phyloP scores from a whole-genome alignment of 2,329 filamentous ascomycete genomes.

The Claviceps arundinis region DNA sequence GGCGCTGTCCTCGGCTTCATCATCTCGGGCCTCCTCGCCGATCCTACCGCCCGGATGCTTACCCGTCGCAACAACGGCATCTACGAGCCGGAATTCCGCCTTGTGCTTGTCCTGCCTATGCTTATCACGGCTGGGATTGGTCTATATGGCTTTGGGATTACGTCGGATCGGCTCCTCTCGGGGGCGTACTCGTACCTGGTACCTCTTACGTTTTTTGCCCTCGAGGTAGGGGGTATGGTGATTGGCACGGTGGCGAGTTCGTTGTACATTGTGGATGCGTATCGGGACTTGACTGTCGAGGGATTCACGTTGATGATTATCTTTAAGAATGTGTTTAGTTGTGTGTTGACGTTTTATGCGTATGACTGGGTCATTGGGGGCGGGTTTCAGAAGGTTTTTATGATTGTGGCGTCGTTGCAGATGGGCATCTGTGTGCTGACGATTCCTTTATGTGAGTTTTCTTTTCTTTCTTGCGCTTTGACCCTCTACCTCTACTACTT shows the following conservation, averaged over 20 bases:
- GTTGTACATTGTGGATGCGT: slow-evolving; percentile 84
- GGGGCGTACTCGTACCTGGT: slow-evolving; percentile 55
- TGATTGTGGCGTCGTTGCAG: slow-evolving; percentile 63
- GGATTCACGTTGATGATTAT: slow-evolving; percentile 81
- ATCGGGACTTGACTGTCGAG: slow-evolving; percentile 75
- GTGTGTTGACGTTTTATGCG: slow-evolving; percentile 69
- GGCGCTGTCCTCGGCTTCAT: slow-evolving; percentile 68
- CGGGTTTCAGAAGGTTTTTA: slow-evolving; percentile 50
- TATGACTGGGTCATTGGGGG: slow-evolving; percentile 67
- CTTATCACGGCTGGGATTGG: slow-evolving; percentile 65
- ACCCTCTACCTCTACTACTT: too few relatives aligned
- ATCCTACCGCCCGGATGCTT: slow-evolving; percentile 57
- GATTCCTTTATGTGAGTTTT: slow-evolving; percentile 62
- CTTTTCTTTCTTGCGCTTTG: neutral
- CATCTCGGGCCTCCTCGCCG: slow-evolving; percentile 60
- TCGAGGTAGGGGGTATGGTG: slow-evolving; percentile 83
- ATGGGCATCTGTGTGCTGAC: slow-evolving; percentile 61
- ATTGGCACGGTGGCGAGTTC: slow-evolving; percentile 76
- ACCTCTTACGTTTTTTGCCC: slow-evolving; percentile 68
- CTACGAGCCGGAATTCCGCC: slow-evolving; percentile 85
- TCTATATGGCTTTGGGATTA: slow-evolving; percentile 73
- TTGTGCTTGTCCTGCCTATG: slow-evolving; percentile 72
- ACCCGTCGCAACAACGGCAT: slow-evolving; percentile 64
- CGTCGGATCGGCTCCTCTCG: slow-evolving; percentile 43
- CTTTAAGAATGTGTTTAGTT: slow-evolving; percentile 92